Base-by-base conservation (phyloP, 345 rosid species). In the Cochlearia excelsa region DNA sequence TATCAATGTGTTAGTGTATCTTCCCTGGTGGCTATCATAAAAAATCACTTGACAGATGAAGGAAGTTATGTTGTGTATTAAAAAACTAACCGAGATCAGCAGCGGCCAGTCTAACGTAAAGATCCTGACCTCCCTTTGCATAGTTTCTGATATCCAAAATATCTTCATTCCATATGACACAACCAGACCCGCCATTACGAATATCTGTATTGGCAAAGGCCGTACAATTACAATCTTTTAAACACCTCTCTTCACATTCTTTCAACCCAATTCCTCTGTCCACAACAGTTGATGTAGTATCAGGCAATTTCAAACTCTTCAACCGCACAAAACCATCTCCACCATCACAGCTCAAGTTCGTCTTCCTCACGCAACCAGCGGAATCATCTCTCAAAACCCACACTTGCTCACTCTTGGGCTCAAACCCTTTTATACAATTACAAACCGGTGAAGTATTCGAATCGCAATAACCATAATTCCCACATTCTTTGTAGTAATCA, bases 71-170 rank as follows among this genome's bases (percentile, higher is more conserved):
- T 16, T 16, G 23, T 16, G 23, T 16, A 16, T 16, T 16, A 16
- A 16, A 4, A 10, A 62, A 77, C 82, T 50, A 74, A 92, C 98
- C 90, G 26, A 84, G 52, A 70, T 88, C 97, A 9, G 82, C 59
- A 70, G 97, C 93, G 3, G 91, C 84, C 81, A 88, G 71, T 74
- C 84, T 62, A 46, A 88, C 80, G 43, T 61, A 86, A 9, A 92
- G 84, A 77, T 83, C 84, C 42, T 86, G 95, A 33, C 98, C 98
- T 9, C 74, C 89, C 2, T 30, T 52, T 1, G 66, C 40, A 41
- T 77, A 74, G 31, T 48, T 57, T 51, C 79, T 61, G 9, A 61
- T 50, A 61, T 84, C 84, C 35, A 67, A 33, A 56, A 84, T 49
- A 30, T 74, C 80, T 1, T 68, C 80, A 26, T 46, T 69, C 90